Evolutionary conservation across 345 rosid species (phyloP).

Genomic region (Eucalyptus regnans): DNA sequence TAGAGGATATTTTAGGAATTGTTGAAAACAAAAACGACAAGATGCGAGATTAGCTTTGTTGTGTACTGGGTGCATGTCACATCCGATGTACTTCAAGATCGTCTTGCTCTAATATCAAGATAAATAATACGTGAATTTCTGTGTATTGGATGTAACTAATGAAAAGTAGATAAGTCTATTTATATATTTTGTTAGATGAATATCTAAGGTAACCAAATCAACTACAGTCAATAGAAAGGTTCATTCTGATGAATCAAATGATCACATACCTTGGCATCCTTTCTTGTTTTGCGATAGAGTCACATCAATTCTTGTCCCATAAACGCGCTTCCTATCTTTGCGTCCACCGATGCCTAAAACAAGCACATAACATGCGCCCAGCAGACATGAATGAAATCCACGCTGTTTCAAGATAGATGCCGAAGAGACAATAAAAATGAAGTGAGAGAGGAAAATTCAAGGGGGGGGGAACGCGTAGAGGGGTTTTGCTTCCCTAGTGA

Average conservation of each 20-base stretch:
- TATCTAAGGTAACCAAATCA: too few relatives aligned
- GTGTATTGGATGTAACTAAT: too few relatives aligned
- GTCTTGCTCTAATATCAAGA: too few relatives aligned
- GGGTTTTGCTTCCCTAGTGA: slow-evolving; percentile 34
- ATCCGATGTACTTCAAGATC: too few relatives aligned
- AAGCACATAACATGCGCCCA: not conserved
- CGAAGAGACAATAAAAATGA: not conserved
- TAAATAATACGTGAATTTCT: too few relatives aligned
- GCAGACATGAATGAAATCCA: not conserved
- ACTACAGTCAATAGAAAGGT: too few relatives aligned
- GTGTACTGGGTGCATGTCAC: too few relatives aligned
- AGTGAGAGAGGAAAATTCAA: not conserved
- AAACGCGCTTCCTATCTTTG: slow-evolving; percentile 78
- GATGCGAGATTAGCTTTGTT: too few relatives aligned
- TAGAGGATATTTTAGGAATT: too few relatives aligned
- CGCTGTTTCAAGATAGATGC: not conserved
- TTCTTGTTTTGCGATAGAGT: slow-evolving; percentile 65
- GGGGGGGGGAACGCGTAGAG: not conserved
- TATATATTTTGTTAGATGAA: too few relatives aligned
- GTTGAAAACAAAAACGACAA: too few relatives aligned
- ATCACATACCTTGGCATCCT: slow-evolving; percentile 18
- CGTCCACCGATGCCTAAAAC: slow-evolving; percentile 63
- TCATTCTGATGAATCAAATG: not conserved
- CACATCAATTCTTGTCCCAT: slow-evolving; percentile 75
- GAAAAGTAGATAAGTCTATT: too few relatives aligned